Evolutionary conservation across 2,329 filamentous ascomycete genomes (phyloP).

Genomic region (Aspergillus novoparasiticus): DNA sequence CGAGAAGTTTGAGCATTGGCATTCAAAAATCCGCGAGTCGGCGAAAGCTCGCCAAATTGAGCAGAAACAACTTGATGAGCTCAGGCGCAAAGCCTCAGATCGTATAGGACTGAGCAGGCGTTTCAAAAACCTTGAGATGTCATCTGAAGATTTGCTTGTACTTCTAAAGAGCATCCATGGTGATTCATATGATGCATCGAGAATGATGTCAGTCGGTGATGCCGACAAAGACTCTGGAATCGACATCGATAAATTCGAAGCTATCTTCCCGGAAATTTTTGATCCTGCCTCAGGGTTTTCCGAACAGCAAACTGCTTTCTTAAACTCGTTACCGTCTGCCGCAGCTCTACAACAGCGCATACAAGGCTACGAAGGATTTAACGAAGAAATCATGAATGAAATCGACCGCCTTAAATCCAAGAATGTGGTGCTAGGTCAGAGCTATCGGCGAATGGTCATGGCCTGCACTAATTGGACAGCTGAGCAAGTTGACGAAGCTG

Average conservation of each 20-base stretch:
- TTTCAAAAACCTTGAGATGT: slow-evolving; percentile 75
- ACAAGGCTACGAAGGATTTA: slow-evolving; percentile 70
- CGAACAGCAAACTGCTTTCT: slow-evolving; percentile 45
- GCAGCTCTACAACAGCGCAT: slow-evolving; percentile 68
- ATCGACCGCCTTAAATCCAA: slow-evolving; percentile 73
- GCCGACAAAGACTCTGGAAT: slow-evolving; percentile 48
- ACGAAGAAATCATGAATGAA: slow-evolving; percentile 66
- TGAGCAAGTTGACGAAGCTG: slow-evolving; percentile 74
- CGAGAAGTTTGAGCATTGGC: slow-evolving; percentile 77
- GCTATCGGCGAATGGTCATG: slow-evolving; percentile 85
- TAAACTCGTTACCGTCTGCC: slow-evolving; percentile 59
- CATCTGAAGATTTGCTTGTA: slow-evolving; percentile 69
- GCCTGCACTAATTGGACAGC: slow-evolving; percentile 82
- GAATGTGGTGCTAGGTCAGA: slow-evolving; percentile 80
- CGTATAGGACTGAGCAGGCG: slow-evolving; percentile 68
- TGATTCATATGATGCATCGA: slow-evolving; percentile 49
- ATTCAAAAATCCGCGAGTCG: slow-evolving; percentile 76
- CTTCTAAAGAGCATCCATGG: slow-evolving; percentile 52
- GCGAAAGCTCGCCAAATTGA: slow-evolving; percentile 78
- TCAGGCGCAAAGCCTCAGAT: slow-evolving; percentile 67
- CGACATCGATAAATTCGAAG: slow-evolving; percentile 37
- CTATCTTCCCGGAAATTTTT: slow-evolving; percentile 41
- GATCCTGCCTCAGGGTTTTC: slow-evolving; percentile 46
- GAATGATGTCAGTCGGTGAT: slow-evolving; percentile 50
- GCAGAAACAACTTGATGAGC: slow-evolving; percentile 69